These are phyloP conservation scores for Malus hybrid DNA, from an alignment of 331 rosid species.

Conservation along the genomic window DNA sequence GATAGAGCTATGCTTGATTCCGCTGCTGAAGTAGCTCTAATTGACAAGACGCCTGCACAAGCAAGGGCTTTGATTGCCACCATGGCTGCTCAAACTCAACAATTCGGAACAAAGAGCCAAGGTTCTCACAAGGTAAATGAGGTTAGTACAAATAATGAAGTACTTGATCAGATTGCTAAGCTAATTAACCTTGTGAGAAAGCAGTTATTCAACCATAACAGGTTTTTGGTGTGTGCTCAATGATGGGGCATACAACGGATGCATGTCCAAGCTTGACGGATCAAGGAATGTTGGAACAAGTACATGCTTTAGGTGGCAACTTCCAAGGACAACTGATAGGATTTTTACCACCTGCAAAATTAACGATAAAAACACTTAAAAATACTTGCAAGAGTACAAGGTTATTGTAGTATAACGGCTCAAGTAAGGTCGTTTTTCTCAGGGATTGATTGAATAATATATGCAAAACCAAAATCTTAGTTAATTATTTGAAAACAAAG, in stretches of 20 bases:
- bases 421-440: too few species aligned
- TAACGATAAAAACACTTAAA: too few species aligned
- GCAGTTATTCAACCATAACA: background rate
- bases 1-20: background rate
- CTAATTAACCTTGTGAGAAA: background rate
- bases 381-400: background rate
- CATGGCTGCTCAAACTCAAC: background rate
- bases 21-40: background rate
- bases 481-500: too few species aligned
- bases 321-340: background rate
- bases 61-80: background rate
- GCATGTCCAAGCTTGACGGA: background rate
- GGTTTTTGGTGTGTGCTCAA: background rate
- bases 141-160: background rate
- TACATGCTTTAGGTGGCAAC: background rate
- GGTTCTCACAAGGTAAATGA: background rate
- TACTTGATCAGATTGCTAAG: background rate
- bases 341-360: too few species aligned
- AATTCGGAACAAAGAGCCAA: background rate
- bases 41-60: background rate
- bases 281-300: background rate
- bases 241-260: background rate
- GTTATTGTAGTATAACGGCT: too few species aligned
- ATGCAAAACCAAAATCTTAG: too few species aligned
- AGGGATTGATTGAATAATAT: too few species aligned